phyloP scores from a whole-genome alignment of 306 rosid species.

The Sesbania bispinosa region DNA sequence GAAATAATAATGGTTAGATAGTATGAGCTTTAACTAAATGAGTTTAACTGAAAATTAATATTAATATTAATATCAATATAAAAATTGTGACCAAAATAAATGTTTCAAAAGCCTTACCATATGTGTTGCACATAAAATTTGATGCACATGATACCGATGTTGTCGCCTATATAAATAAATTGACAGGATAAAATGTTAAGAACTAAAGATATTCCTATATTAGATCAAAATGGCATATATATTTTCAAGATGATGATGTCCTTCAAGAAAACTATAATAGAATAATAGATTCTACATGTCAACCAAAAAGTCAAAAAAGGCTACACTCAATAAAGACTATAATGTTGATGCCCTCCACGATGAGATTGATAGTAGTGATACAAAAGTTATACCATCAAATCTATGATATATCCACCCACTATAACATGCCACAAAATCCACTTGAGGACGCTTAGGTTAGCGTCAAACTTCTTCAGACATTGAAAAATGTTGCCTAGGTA shows the following conservation, averaged over 20 bases:
- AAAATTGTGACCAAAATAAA: too few relatives aligned
- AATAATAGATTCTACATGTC: not conserved
- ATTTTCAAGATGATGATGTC: slow-evolving; percentile 1
- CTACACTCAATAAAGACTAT: not conserved
- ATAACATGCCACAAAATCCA: not conserved
- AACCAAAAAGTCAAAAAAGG: not conserved
- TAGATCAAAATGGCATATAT: not conserved
- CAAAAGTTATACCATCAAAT: not conserved
- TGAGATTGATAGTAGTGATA: not conserved
- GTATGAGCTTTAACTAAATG: not conserved
- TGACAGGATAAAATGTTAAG: not conserved
- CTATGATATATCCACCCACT: slow-evolving; percentile 10
- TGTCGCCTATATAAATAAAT: not conserved
- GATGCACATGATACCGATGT: not conserved
- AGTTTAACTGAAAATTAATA: not conserved
- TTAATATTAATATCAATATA: too few relatives aligned
- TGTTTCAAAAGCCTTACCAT: too few relatives aligned
- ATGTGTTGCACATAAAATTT: too few relatives aligned
- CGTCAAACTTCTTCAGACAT: slow-evolving; percentile 58
- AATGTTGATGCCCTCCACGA: not conserved
- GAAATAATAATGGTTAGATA: too few relatives aligned
- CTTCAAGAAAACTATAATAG: not conserved
- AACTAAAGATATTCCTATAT: not conserved
- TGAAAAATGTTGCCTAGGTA: slow-evolving; percentile 45
- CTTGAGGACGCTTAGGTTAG: slow-evolving; percentile 40